Evolutionary conservation across 2,329 filamentous ascomycete genomes (phyloP), one percentile per base, ranked within the genome.

Genomic region (Nigrospora osmanthi): DNA sequence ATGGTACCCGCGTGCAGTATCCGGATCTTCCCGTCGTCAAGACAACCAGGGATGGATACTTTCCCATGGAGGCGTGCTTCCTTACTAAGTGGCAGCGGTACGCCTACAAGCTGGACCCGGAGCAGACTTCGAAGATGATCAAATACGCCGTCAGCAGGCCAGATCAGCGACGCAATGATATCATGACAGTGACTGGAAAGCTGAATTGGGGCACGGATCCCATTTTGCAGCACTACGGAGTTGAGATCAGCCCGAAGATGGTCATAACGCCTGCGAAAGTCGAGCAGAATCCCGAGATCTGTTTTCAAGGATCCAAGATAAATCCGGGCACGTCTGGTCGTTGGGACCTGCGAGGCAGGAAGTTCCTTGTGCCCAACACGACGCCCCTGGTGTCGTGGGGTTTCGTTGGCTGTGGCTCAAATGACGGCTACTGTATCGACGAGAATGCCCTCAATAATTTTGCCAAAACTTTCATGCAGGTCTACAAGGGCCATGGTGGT

Each of bases 111-210:
- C 61, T 86, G 1, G 75, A 75, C 43, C 70, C 75, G 0, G 45
- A 56, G 0, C 75, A 95, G 67, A 96, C 91, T 0, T 70, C 83
- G 0, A 67, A 76, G 6, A 98, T 98, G 93, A 96, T 98, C 69
- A 91, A 86, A 63, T 89, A 91, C 56, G 90, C 91, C 0, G 91
- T 95, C 5, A 88, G 85, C 6, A 76, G 83, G 1, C 93, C 93
- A 0, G 60, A 62, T 0, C 61, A 81, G 30, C 86, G 93, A n/a
- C 77, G 80, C 52, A 54, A 61, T 0, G 79, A 85, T 16, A 89
- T 97, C 53, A 67, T 81, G 40, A 61, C 76, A 4, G 85, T 85
- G 14, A 77, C 95, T 10, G 58, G 67, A 0, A 76, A 85, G 52
- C 72, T 91, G 0, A 69, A 80, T 11, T 93, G 88, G 80, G 52